Evolutionary conservation across 1,284 basidiomycete species (phyloP).

Genomic region (Ustilago trichophora): DNA sequence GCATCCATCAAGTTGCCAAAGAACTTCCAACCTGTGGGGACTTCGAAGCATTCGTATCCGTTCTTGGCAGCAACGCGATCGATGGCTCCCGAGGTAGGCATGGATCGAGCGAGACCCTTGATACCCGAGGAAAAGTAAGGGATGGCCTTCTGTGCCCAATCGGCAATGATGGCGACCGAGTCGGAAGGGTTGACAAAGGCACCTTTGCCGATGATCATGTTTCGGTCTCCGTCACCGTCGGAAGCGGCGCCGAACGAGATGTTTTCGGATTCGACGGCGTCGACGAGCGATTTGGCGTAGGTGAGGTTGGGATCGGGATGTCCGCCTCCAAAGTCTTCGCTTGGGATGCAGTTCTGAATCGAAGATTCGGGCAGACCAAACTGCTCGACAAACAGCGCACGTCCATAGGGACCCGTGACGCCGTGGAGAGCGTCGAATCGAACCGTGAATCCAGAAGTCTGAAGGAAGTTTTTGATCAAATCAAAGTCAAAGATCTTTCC

Average conservation of each 20-base stretch:
- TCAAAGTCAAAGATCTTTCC: slow-evolving; percentile 93
- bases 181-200: slow-evolving; percentile 98
- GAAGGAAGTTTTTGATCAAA: slow-evolving; percentile 89
- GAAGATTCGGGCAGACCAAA: slow-evolving; percentile 83
- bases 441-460: slow-evolving; percentile 76
- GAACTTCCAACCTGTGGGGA: slow-evolving; percentile 99
- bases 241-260: slow-evolving; percentile 95
- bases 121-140: slow-evolving; percentile 93
- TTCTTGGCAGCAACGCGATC: slow-evolving; percentile 95
- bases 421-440: slow-evolving; percentile 96
- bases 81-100: slow-evolving; percentile 97
- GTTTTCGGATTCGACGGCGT: slow-evolving; percentile 83
- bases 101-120: slow-evolving; percentile 92
- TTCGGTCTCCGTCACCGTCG: slow-evolving; percentile 96
- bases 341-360: slow-evolving; percentile 88
- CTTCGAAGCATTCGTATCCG: slow-evolving; percentile 92
- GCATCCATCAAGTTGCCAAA: slow-evolving; percentile 99
- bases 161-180: slow-evolving; percentile 97
- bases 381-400: slow-evolving; percentile 83
- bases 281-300: slow-evolving; percentile 93
- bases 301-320: slow-evolving; percentile 99
- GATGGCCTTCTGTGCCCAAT: slow-evolving; percentile 90
- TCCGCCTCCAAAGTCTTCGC: slow-evolving; percentile 93
- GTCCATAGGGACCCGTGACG: slow-evolving; percentile 96
- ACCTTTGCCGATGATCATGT: slow-evolving; percentile 99